phyloP scores from a whole-genome alignment of 164 flowering plant genomes.

The Magnolia kwangsiensis region DNA sequence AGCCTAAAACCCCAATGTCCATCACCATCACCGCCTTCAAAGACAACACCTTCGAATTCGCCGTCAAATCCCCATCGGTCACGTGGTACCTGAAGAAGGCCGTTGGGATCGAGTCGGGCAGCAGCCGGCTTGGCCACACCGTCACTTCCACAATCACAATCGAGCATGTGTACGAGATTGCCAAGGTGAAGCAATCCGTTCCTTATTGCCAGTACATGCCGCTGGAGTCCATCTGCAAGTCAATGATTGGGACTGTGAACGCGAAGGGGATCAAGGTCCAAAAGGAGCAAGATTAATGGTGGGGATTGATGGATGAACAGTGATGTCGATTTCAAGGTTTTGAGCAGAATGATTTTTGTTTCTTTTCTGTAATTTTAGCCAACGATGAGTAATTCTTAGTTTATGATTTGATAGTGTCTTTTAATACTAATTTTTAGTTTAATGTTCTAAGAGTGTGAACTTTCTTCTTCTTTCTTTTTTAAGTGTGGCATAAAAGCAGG shows the following conservation, averaged over 20 bases:
- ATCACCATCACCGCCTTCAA: constrained; percentile 83
- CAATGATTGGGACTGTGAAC: constrained; percentile 81
- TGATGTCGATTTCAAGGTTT: not conserved
- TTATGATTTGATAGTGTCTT: no score
- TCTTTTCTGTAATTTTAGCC: no score
- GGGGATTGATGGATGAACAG: no score
- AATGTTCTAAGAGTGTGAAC: no score
- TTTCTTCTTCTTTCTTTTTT: no score
- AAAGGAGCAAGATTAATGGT: constrained; percentile 59
- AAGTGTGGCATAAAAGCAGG: no score
- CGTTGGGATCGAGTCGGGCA: constrained; percentile 78
- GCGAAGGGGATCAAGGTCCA: constrained; percentile 82
- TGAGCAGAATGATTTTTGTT: no score
- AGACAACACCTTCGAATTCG: constrained; percentile 91
- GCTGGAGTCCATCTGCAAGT: constrained; percentile 69
- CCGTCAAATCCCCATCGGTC: constrained; percentile 84
- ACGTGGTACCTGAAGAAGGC: constrained; percentile 94
- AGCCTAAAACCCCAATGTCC: constrained; percentile 88
- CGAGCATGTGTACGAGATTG: constrained; percentile 85
- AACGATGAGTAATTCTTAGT: no score
- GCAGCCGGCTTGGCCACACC: constrained; percentile 72
- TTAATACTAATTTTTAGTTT: no score
- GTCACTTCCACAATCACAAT: constrained; percentile 57
- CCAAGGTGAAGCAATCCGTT: constrained; percentile 86
- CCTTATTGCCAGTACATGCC: constrained; percentile 77